Conservation (phyloP, 2,329 filamentous ascomycete species). For the Myriosclerotinia curreyana region DNA sequence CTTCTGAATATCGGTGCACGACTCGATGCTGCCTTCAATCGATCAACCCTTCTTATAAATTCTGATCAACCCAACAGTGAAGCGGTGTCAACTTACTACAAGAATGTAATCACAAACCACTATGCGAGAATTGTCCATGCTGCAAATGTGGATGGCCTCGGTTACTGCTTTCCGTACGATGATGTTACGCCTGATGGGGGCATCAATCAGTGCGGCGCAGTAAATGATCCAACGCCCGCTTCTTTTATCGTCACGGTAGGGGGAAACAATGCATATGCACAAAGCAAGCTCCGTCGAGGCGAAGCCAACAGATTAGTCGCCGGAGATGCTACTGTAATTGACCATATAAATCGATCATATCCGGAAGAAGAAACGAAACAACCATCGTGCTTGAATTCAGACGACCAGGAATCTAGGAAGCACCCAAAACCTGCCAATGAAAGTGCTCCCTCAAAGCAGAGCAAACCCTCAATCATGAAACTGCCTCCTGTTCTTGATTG, state of each 20-base stretch:
- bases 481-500: conserved; percentile 22
- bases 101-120: conserved; percentile 57
- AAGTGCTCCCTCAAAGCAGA: neutral
- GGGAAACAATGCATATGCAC: conserved; percentile 27
- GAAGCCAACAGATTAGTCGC: neutral
- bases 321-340: neutral
- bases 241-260: conserved; percentile 30
- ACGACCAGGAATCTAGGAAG: conserved; percentile 23
- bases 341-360: neutral
- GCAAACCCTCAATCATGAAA: conserved; percentile 4
- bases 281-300: neutral
- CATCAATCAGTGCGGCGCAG: conserved; percentile 59
- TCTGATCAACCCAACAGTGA: conserved; percentile 53
- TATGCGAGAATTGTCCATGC: conserved; percentile 64
- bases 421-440: conserved; percentile 27
- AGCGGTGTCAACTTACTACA: conserved; percentile 50
- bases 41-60: conserved; percentile 61
- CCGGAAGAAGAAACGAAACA: conserved; percentile 23
- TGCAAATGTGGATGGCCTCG: conserved; percentile 55
- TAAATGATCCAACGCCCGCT: conserved; percentile 44
- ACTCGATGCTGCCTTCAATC: conserved; percentile 73
- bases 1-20: conserved; percentile 66
- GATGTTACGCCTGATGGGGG: conserved; percentile 58
- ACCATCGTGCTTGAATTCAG: conserved; percentile 1
- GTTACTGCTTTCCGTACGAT: conserved; percentile 71